phyloP scores from a whole-genome alignment of 2,329 filamentous ascomycete species.

The Colletotrichum sp. region DNA sequence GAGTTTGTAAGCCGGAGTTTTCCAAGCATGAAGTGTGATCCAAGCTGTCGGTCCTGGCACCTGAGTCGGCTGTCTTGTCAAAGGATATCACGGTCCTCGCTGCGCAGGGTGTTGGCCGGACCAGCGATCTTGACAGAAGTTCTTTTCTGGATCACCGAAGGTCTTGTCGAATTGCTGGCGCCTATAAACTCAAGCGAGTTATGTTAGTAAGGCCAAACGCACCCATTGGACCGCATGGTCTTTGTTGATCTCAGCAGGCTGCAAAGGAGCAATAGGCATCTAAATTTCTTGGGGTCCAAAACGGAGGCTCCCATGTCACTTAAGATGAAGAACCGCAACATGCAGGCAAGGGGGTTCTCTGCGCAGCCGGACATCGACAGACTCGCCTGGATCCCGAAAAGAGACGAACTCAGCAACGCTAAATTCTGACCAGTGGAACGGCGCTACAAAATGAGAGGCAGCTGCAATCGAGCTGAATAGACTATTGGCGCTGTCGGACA shows the following conservation, averaged over 20 bases:
- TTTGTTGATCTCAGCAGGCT: neutral
- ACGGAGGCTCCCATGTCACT: neutral
- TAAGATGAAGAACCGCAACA: neutral
- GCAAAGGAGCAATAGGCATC: slow-evolving; percentile 6
- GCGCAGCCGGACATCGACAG: neutral
- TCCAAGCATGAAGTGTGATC: neutral
- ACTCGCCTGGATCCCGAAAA: neutral
- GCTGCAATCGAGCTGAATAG: neutral
- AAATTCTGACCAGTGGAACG: slow-evolving; percentile 13
- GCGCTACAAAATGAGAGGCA: neutral
- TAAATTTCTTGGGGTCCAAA: neutral
- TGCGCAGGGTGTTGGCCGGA: neutral
- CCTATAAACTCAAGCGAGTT: neutral
- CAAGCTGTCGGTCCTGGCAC: neutral
- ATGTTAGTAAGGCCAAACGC: neutral
- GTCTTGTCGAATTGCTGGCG: neutral
- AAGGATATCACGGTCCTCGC: neutral
- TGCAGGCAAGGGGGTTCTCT: neutral
- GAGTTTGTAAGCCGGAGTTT: neutral
- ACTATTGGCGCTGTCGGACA: slow-evolving; percentile 6
- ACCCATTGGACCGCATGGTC: neutral
- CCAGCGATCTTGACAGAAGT: neutral
- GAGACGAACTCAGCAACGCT: neutral
- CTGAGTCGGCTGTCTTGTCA: neutral
- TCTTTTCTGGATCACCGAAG: neutral